Conservation (phyloP, 2,329 filamentous ascomycete genomes). For the Ophiostoma ips region DNA sequence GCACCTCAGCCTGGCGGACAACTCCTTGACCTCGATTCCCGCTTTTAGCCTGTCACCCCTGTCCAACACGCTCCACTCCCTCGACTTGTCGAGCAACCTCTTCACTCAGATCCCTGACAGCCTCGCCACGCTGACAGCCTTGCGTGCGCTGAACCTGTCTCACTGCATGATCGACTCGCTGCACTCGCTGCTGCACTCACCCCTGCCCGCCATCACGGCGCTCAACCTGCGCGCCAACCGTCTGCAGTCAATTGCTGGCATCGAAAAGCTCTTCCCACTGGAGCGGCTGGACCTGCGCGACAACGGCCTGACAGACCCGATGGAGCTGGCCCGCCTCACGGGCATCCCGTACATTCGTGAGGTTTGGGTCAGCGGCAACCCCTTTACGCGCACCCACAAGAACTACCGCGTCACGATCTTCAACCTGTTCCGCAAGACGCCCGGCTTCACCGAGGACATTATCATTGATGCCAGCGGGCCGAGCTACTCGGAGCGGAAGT, state of each 20-base stretch:
- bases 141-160: slow-evolving; percentile 87
- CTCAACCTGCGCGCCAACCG: slow-evolving; percentile 85
- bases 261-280: slow-evolving; percentile 76
- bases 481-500: slow-evolving; percentile 71
- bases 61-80: slow-evolving; percentile 74
- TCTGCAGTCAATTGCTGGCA: slow-evolving; percentile 71
- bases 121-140: slow-evolving; percentile 66
- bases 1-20: slow-evolving; percentile 84
- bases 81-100: slow-evolving; percentile 85
- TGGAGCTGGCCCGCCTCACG: slow-evolving; percentile 77
- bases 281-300: slow-evolving; percentile 86
- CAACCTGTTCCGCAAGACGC: slow-evolving; percentile 83
- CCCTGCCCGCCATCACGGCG: slow-evolving; percentile 83
- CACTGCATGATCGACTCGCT: slow-evolving; percentile 97
- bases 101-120: slow-evolving; percentile 93
- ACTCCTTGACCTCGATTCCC: slow-evolving; percentile 69
- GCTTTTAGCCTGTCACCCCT: slow-evolving; percentile 65
- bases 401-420: slow-evolving; percentile 84
- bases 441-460: slow-evolving; percentile 82
- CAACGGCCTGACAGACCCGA: slow-evolving; percentile 80
- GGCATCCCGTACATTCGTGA: slow-evolving; percentile 84
- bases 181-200: slow-evolving; percentile 71
- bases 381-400: slow-evolving; percentile 75
- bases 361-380: slow-evolving; percentile 85
- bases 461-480: slow-evolving; percentile 75